Evolutionary conservation across 352 stramenopile genomes (phyloP), one percentile per base, ranked within the genome.

Genomic region (Globisporangium heterothallicum): DNA sequence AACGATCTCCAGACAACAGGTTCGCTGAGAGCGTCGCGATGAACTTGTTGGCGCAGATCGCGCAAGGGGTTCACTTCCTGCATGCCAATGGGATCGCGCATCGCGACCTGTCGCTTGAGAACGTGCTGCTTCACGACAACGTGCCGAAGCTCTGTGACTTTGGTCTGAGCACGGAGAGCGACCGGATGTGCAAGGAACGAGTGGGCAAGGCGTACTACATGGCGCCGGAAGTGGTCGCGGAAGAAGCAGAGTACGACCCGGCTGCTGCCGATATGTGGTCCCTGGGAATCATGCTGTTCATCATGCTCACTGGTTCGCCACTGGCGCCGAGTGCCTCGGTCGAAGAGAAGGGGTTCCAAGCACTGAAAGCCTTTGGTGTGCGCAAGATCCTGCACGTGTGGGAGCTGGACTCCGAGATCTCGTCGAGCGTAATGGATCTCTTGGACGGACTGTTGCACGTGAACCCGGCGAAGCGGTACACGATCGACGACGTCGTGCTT

Each of bases 261-360:
- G 54, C 56, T 9, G 70, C 44, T 1, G 75, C 75, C 13, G 78
- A 89, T 27, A 65, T 86, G 50, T 87, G 75, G 78, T 86, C 78
- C n/a, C 63, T 89, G 2, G 75, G 78, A 6, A 63, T 85, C 24
- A 59, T 89, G 36, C 53, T 89, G 10, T 88, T 84, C 65, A 72
- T 85, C 53, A 76, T 86, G 64, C 26, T 88, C 21, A 75, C 70
- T 2, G 78, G 78, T 0, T 78, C 75, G 6, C 75, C 74, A 16
- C 63, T 84, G 1, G 52, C 69, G 18, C 53, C 59, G 1, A 61
- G 47, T 18, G 66, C 72, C 1, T 61, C 53, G 13, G 46, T 61
- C 13, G 57, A 58, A 9, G 70, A 83, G 12, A 68, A 64, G 10
- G 53, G 38, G 2, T 73, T 78, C 9, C 35, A 24, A 12, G 59